Conservation (phyloP, 2,329 filamentous ascomycete genomes). For the Juglanconis oblonga region DNA sequence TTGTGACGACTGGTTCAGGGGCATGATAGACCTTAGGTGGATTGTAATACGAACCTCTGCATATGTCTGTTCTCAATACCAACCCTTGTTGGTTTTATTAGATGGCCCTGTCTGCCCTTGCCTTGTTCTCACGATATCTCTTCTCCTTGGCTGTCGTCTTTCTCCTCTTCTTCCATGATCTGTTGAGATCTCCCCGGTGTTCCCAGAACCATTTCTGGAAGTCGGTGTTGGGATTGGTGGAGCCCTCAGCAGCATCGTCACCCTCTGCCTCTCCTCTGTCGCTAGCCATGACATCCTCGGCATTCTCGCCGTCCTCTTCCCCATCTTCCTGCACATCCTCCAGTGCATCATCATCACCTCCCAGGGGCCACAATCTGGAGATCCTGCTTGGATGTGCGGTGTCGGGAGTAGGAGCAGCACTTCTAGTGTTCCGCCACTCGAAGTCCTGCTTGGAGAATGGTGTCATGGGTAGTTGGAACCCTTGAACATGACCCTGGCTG, state of each 20-base stretch:
- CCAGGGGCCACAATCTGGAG: constrained; percentile 56
- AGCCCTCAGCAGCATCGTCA: constrained; percentile 27
- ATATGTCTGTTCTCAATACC: background rate
- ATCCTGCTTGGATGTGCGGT: constrained; percentile 72
- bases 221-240: constrained; percentile 32
- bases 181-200: constrained; percentile 61
- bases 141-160: constrained; percentile 65
- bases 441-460: constrained; percentile 80
- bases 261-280: constrained; percentile 24
- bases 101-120: constrained; percentile 44
- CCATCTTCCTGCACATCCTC: constrained; percentile 33
- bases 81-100: constrained; percentile 18
- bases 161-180: constrained; percentile 63
- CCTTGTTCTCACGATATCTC: constrained; percentile 62
- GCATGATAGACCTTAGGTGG: no score
- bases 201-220: constrained; percentile 70
- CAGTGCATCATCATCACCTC: constrained; percentile 43
- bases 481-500: constrained; percentile 14
- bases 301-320: constrained; percentile 30
- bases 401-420: constrained; percentile 91
- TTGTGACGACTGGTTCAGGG: no score
- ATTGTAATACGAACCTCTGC: no score
- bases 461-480: constrained; percentile 63
- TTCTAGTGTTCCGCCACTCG: constrained; percentile 71
- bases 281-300: constrained; percentile 24